Evolutionary conservation across 352 stramenopile species (phyloP).

Genomic region (Phytophthora meadii): DNA sequence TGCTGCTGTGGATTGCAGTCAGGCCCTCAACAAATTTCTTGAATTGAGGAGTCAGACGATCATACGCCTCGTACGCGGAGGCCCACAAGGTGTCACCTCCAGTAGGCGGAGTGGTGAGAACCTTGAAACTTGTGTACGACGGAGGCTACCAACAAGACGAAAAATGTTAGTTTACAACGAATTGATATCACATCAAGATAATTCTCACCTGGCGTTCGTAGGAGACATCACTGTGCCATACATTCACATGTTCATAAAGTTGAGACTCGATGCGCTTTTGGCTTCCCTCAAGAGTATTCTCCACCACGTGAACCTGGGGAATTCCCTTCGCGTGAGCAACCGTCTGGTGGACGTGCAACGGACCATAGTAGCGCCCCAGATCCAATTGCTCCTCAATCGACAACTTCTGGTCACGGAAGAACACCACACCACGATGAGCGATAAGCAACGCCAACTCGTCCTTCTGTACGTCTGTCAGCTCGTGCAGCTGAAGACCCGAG

Average conservation of each 20-base stretch:
- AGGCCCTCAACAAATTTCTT: slow-evolving; percentile 52
- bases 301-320: slow-evolving; percentile 20
- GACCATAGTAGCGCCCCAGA: slow-evolving; percentile 28
- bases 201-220: slow-evolving; percentile 38
- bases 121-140: slow-evolving; percentile 35
- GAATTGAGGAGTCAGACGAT: slow-evolving; percentile 51
- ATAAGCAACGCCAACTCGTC: slow-evolving; percentile 28
- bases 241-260: slow-evolving; percentile 26
- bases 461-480: slow-evolving; percentile 27
- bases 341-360: slow-evolving; percentile 27
- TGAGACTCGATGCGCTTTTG: slow-evolving; percentile 24
- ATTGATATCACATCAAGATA: not conserved
- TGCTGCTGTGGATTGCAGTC: slow-evolving; percentile 56
- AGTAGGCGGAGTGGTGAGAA: slow-evolving; percentile 36
- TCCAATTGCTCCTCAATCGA: slow-evolving; percentile 25
- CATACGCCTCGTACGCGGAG: slow-evolving; percentile 54
- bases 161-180: not conserved
- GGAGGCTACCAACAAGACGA: slow-evolving; percentile 22
- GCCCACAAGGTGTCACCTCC: slow-evolving; percentile 57
- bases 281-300: slow-evolving; percentile 21
- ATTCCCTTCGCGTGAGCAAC: slow-evolving; percentile 20
- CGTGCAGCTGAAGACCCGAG: slow-evolving; percentile 28
- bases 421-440: slow-evolving; percentile 25
- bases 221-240: slow-evolving; percentile 51
- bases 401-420: slow-evolving; percentile 29